Base-by-base conservation (phyloP, 1,284 basidiomycete species). In the Tilletia walkeri region DNA sequence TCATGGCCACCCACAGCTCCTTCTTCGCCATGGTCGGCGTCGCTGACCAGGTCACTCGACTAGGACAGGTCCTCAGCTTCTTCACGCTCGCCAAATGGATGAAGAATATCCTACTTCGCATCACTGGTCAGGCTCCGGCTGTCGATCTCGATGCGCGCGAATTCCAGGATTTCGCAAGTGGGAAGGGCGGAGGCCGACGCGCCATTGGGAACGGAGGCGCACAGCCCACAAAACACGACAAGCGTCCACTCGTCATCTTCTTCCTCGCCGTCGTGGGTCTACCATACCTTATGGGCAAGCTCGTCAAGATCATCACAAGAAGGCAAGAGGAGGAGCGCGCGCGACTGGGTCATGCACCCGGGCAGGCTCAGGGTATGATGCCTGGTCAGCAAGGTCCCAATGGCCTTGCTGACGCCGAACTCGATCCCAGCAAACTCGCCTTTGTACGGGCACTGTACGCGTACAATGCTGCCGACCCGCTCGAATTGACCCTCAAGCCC, bases 1-100 rank as follows among this genome's bases (percentile, higher is more conserved):
- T 97, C 85, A 94, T 98, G 91, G 96, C 96, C 3, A 99, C 96
- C 0, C 96, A 99, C 85, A 94, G 92, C 3, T 92, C 90, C 56
- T 99, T 99, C 86, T 99, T 98, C 84, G 95, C 95, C 72, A 97
- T 99, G 92, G 94, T 98, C 69, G 94, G 94, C 73, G 95, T 99
- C 38, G 89, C 95, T 50, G 95, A 99, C 82, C 96, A 99, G 84
- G 92, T 99, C 80, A 90, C 90, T 7, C 91, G 92, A 77, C 88
- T 99, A 14, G 94, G 94, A 47, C 93, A 95, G 82, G 93, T 99
- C 0, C 87, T 98, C 2, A 93, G 93, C 56, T 86, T 82, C 74
- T 98, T 68, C 95, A 93, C 94, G 2, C 88, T 98, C 47, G 84
- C 96, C 4, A 86, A 93, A 54, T 94, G 93, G 89, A 86, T 93